Conservation (phyloP, 495 filamentous ascomycete genomes). For the Neurospora cerealis region DNA sequence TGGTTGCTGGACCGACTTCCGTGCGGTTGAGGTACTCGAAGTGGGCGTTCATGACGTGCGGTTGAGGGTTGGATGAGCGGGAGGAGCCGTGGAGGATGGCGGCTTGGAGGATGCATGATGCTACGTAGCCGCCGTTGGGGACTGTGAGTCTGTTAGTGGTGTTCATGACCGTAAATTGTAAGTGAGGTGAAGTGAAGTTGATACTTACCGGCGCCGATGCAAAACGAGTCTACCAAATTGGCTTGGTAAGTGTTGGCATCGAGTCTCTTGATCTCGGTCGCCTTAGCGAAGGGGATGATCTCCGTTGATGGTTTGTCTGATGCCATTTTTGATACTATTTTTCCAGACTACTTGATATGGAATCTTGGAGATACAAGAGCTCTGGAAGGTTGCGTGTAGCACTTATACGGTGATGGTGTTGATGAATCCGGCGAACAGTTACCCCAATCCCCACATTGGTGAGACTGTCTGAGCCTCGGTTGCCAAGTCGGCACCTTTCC, state of each 20-base stretch:
- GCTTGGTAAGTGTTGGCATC: slow-evolving; percentile 53
- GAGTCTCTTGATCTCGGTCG: slow-evolving; percentile 38
- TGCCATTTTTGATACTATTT: neutral
- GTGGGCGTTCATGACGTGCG: slow-evolving; percentile 56
- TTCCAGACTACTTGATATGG: neutral
- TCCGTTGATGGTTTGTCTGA: neutral
- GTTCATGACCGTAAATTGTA: neutral
- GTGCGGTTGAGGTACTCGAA: slow-evolving; percentile 66
- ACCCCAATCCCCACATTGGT: neutral
- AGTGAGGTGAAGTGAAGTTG: neutral
- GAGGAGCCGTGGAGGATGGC: slow-evolving; percentile 49
- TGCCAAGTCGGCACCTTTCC: neutral
- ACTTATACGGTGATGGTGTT: neutral
- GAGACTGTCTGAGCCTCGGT: neutral
- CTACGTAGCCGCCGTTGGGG: slow-evolving; percentile 75
- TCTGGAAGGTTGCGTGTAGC: neutral
- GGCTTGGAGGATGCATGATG: slow-evolving; percentile 49
- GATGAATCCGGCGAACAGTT: neutral
- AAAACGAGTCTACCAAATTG: slow-evolving; percentile 51
- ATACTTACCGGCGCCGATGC: slow-evolving; percentile 53
- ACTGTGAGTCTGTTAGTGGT: slow-evolving; percentile 34
- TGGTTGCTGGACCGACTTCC: slow-evolving; percentile 46
- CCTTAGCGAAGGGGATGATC: slow-evolving; percentile 19
- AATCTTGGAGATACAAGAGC: neutral
- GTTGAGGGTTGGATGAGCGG: slow-evolving; percentile 48